These are phyloP conservation scores for Saksenaea oblongispora DNA, from an alignment of 371 early-diverging fungal species.

Conservation along the genomic window DNA sequence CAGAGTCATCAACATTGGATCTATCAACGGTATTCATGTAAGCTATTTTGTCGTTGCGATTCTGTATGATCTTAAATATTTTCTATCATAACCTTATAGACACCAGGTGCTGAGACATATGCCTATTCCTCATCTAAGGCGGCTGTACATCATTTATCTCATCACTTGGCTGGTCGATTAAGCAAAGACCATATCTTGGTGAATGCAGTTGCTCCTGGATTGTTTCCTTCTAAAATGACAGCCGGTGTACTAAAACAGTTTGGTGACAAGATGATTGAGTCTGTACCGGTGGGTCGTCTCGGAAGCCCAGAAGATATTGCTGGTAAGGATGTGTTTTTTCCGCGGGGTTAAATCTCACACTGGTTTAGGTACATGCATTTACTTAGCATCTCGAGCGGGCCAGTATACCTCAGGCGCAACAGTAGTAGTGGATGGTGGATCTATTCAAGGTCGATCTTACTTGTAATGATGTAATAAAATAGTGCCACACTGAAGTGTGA, in stretches of 20 bases:
- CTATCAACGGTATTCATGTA: conserved; percentile 72
- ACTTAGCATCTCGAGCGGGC: conserved; percentile 75
- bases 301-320: conserved; percentile 89
- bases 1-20: conserved; percentile 69
- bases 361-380: conserved; percentile 78
- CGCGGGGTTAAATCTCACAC: conserved; percentile 49
- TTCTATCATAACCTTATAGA: conserved; percentile 43
- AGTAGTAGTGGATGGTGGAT: neutral
- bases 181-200: conserved; percentile 72
- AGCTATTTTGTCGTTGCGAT: conserved; percentile 1
- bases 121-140: conserved; percentile 84
- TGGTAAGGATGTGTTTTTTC: conserved; percentile 69
- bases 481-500: neutral
- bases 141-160: conserved; percentile 76
- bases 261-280: conserved; percentile 57
- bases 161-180: conserved; percentile 69
- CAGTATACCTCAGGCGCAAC: conserved; percentile 75
- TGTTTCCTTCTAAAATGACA: conserved; percentile 92
- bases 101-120: conserved; percentile 65
- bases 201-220: conserved; percentile 91
- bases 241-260: conserved; percentile 64
- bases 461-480: neutral
- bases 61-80: neutral
- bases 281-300: conserved; percentile 75
- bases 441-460: neutral